Evolutionary conservation across 1,284 basidiomycete genomes (phyloP).

Genomic region (Fomitopsis palustris): DNA sequence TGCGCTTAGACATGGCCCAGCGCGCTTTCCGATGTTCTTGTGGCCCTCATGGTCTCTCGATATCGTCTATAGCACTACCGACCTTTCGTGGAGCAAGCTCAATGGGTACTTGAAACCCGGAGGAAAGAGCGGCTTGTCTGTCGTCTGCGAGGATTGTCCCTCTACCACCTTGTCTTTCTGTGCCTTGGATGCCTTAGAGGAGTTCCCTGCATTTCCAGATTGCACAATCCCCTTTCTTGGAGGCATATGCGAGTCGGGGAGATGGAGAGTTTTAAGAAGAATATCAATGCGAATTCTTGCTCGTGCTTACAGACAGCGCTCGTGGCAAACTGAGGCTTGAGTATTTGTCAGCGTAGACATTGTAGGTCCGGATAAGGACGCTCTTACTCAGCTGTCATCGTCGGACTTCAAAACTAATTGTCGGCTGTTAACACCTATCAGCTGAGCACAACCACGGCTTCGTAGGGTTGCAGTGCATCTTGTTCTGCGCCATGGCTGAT

Average conservation of each 20-base stretch:
- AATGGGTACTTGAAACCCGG: slow-evolving; percentile 80
- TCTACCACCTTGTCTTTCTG: slow-evolving; percentile 4
- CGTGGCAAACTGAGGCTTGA: too few relatives aligned
- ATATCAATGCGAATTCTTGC: too few relatives aligned
- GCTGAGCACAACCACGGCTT: neutral
- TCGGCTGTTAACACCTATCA: too few relatives aligned
- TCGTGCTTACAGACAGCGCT: too few relatives aligned
- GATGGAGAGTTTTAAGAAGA: neutral
- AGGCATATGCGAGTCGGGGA: slow-evolving; percentile 46
- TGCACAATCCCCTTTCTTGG: slow-evolving; percentile 77
- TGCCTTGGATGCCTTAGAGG: slow-evolving; percentile 51
- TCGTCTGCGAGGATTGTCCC: slow-evolving; percentile 13
- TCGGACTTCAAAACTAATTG: too few relatives aligned
- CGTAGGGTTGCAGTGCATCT: neutral
- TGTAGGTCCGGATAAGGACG: too few relatives aligned
- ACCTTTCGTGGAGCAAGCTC: slow-evolving; percentile 76
- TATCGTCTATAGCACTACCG: neutral
- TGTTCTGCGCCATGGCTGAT: slow-evolving; percentile 51
- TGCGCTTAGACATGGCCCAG: neutral
- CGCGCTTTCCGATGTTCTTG: neutral
- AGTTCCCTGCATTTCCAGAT: slow-evolving; percentile 84
- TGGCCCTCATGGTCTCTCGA: neutral
- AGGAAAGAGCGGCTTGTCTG: slow-evolving; percentile 65
- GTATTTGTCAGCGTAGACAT: too few relatives aligned
- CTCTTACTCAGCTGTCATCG: too few relatives aligned